A percentile compares a stretch with the other conserved stretches of the same genome.
These are phyloP conservation scores for Pyrenula massariospora DNA, from an alignment of 495 filamentous ascomycete species.

Conservation along the genomic window DNA sequence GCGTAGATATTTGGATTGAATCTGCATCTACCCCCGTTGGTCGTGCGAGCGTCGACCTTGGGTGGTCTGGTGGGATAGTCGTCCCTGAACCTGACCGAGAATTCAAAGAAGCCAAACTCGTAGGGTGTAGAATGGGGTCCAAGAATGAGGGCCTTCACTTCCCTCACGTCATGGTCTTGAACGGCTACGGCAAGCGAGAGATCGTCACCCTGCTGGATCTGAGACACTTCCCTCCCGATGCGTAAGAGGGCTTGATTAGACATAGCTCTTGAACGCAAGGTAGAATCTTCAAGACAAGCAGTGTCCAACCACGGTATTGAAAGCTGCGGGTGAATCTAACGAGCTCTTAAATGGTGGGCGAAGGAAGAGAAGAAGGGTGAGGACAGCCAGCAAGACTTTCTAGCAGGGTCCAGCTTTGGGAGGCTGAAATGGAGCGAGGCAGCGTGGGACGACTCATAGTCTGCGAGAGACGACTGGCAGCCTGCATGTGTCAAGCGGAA, in stretches of 20 bases:
- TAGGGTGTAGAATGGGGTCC: conserved; percentile 93
- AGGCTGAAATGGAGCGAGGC: neutral
- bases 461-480: neutral
- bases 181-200: conserved; percentile 80
- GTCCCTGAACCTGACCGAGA: conserved; percentile 23
- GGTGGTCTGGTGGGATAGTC: conserved; percentile 86
- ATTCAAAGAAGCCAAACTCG: conserved; percentile 95
- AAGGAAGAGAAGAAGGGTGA: too few species aligned
- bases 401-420: too few species aligned
- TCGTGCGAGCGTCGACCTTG: conserved; percentile 62
- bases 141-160: conserved; percentile 79
- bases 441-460: neutral
- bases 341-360: too few species aligned
- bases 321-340: too few species aligned
- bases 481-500: neutral
- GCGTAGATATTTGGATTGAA: conserved; percentile 98
- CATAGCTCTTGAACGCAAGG: too few species aligned
- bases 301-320: too few species aligned
- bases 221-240: conserved; percentile 73
- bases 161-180: conserved; percentile 74
- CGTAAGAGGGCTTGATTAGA: conserved; percentile 77
- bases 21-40: conserved; percentile 72
- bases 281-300: too few species aligned
- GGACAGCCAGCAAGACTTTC: too few species aligned
- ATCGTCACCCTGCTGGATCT: conserved; percentile 69